Conservation (phyloP, 768 basidiomycete genomes). For the Ramaria sp. region DNA sequence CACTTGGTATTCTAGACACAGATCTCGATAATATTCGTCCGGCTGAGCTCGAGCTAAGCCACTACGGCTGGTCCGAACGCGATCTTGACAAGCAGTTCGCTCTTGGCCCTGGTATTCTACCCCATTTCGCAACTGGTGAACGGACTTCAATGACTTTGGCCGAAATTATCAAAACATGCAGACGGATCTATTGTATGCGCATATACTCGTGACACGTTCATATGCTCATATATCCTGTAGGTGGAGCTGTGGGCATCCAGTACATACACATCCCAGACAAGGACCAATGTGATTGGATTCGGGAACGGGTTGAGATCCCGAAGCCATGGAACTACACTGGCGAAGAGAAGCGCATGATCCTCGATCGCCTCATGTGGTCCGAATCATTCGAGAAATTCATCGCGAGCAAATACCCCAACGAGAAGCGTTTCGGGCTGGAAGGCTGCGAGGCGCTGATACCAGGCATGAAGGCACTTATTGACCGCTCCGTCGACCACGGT, state of each 20-base stretch:
- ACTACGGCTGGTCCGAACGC: conserved; percentile 89
- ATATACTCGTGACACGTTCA: conserved; percentile 4
- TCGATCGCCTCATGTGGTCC: conserved; percentile 99
- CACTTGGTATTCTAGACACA: conserved; percentile 84
- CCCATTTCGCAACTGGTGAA: conserved; percentile 85
- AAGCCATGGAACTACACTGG: conserved; percentile 96
- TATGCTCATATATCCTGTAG: conserved; percentile 26
- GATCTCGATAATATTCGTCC: conserved; percentile 74
- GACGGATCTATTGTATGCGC: conserved; percentile 78
- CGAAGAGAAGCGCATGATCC: conserved; percentile 98
- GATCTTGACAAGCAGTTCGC: conserved; percentile 93
- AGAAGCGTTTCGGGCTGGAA: conserved; percentile 98
- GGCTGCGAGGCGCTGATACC: conserved; percentile 96
- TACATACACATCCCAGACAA: conserved; percentile 96
- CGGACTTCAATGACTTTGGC: conserved; percentile 78
- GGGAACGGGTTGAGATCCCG: conserved; percentile 90
- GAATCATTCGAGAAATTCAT: conserved; percentile 99
- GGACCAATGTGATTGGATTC: conserved; percentile 98
- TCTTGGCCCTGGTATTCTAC: conserved; percentile 91
- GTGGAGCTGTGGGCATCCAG: conserved; percentile 81
- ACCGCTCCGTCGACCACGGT: conserved; percentile 93
- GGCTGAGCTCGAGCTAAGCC: conserved; percentile 86
- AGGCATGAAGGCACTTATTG: conserved; percentile 99
- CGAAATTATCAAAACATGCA: conserved; percentile 84
- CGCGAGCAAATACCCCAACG: conserved; percentile 96